Percentiles rank a stretch among this genome's conserved stretches.
These are phyloP conservation scores for Leccinellum rugosiceps DNA, from an alignment of 768 basidiomycete genomes.

Conservation along the genomic window DNA sequence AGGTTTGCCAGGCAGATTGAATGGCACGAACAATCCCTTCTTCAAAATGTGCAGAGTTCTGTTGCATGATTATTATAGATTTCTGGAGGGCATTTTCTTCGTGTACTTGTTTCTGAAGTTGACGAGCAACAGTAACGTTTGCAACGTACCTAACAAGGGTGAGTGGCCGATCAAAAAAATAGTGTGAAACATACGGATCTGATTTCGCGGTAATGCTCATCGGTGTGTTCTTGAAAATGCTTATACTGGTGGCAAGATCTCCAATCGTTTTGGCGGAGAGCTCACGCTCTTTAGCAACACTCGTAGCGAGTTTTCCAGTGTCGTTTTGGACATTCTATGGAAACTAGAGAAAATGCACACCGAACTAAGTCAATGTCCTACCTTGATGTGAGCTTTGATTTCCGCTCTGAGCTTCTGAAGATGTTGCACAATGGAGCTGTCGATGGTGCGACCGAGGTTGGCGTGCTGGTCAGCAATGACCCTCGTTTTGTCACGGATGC, in stretches of 20 bases:
- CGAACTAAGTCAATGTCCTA: conserved; percentile 22
- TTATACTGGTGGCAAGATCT: conserved; percentile 82
- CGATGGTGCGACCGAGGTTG: conserved; percentile 92
- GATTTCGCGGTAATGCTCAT: conserved; percentile 67
- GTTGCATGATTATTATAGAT: conserved; percentile 96
- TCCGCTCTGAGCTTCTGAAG: conserved; percentile 92
- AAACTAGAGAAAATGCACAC: neutral
- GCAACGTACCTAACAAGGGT: conserved; percentile 50
- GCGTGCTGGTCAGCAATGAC: conserved; percentile 94
- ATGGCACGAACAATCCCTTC: conserved; percentile 93
- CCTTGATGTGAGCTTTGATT: conserved; percentile 98
- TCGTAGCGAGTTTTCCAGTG: conserved; percentile 86
- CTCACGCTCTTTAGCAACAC: conserved; percentile 89
- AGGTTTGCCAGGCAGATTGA: conserved; percentile 97
- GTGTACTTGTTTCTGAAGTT: conserved; percentile 88
- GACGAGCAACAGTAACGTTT: conserved; percentile 69
- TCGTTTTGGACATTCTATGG: conserved; percentile 88
- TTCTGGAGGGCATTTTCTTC: conserved; percentile 99
- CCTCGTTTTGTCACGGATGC: conserved; percentile 90
- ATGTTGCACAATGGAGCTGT: conserved; percentile 96
- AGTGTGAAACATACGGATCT: conserved; percentile 9
- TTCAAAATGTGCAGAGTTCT: conserved; percentile 95
- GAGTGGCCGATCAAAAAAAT: neutral
- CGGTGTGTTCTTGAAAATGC: conserved; percentile 93
- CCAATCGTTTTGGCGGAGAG: conserved; percentile 80